phyloP scores from a whole-genome alignment of 441 rosid genomes.

The Raphanus hybrid region DNA sequence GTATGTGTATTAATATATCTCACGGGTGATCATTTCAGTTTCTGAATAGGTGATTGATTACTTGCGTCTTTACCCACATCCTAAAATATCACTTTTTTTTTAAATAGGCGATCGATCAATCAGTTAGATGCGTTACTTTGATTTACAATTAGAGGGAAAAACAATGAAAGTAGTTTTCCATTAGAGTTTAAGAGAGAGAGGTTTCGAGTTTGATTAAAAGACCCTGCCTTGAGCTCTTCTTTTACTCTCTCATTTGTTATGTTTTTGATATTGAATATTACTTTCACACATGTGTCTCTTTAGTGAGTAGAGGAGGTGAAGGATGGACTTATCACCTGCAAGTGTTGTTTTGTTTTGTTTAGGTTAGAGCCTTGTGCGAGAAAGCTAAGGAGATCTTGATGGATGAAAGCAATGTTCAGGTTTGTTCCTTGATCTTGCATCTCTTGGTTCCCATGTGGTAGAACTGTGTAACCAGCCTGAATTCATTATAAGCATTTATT shows the following conservation, averaged over 20 bases:
- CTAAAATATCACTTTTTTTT: neutral
- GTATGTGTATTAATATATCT: slow-evolving; percentile 5
- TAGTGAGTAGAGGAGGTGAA: slow-evolving; percentile 4
- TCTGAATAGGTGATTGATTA: neutral
- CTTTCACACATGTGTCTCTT: neutral
- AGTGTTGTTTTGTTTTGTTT: slow-evolving; percentile 22
- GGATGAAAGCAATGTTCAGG: slow-evolving; percentile 88
- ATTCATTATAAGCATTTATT: neutral
- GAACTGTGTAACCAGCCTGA: slow-evolving; percentile 16
- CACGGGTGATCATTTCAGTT: slow-evolving; percentile 15
- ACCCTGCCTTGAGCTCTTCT: neutral
- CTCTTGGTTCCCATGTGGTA: slow-evolving; percentile 22
- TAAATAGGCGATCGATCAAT: neutral
- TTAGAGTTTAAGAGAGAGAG: slow-evolving; percentile 9
- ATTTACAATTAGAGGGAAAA: neutral
- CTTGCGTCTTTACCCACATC: neutral
- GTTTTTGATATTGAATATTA: neutral
- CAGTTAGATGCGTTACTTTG: slow-evolving; percentile 1
- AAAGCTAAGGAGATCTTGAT: slow-evolving; percentile 77
- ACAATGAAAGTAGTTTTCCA: neutral
- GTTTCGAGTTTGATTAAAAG: neutral
- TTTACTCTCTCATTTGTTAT: neutral
- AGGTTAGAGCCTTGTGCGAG: slow-evolving; percentile 77
- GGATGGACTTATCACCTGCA: slow-evolving; percentile 13
- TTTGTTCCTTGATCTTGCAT: slow-evolving; percentile 27